Conservation (phyloP, 306 rosid genomes). For the Aeschynomene evenia region DNA sequence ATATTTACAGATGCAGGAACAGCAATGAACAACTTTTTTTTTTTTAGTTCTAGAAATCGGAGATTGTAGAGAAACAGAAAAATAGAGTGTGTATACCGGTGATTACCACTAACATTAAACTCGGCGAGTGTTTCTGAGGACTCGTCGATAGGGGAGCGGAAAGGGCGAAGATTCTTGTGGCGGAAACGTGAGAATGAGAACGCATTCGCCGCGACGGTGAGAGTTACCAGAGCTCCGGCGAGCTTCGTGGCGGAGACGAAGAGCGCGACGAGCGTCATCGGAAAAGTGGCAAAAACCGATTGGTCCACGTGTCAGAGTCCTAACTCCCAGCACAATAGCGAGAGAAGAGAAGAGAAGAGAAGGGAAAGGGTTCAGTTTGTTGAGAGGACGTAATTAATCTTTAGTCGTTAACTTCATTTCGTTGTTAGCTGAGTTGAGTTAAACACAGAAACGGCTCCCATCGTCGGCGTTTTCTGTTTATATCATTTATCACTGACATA, state of each 20-base stretch:
- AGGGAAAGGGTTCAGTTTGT: no score
- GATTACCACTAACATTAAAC: slow-evolving; percentile 55
- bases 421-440: no score
- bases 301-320: not conserved
- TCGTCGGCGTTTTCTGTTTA: no score
- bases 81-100: not conserved
- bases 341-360: no score
- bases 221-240: slow-evolving; percentile 59
- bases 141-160: slow-evolving; percentile 76
- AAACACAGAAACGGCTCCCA: no score
- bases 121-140: slow-evolving; percentile 65
- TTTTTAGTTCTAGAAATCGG: no score
- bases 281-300: not conserved
- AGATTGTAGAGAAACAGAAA: not conserved
- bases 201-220: slow-evolving; percentile 77
- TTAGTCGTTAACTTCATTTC: no score
- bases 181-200: slow-evolving; percentile 65
- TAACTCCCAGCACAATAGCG: no score
- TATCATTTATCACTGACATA: no score
- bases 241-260: slow-evolving; percentile 76
- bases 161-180: slow-evolving; percentile 59
- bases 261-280: slow-evolving; percentile 55
- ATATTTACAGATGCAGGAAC: no score
- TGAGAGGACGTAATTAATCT: no score
- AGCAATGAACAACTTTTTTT: not conserved